phyloP scores from a whole-genome alignment of 257 asterid genomes.

The Solanum dulcamara region DNA sequence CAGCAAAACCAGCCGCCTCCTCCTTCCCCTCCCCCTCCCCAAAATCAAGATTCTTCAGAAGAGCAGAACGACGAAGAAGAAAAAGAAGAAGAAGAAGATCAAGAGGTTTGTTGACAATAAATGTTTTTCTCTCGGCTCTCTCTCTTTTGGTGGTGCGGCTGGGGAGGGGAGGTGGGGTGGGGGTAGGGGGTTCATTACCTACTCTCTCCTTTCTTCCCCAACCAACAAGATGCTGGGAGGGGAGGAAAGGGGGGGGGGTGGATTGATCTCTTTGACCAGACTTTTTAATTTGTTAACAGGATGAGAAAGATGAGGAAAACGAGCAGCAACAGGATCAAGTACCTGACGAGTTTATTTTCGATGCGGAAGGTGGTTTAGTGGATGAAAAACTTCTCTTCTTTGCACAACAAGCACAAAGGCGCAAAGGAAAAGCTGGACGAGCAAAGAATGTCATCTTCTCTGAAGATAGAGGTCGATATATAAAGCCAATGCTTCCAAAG shows the following conservation, averaged over 20 bases:
- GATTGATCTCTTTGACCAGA: not conserved
- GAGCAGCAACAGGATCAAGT: conserved; percentile 85
- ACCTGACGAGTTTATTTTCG: conserved; percentile 94
- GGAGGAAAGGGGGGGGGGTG: not conserved
- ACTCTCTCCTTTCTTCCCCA: not conserved
- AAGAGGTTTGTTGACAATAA: conserved; percentile 37
- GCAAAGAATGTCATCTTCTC: conserved; percentile 95
- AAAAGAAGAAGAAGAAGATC: conserved; percentile 21
- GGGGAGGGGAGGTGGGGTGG: not conserved
- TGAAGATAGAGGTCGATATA: conserved; percentile 93
- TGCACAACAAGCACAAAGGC: conserved; percentile 95
- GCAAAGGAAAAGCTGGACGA: conserved; percentile 90
- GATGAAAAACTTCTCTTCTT: conserved; percentile 98
- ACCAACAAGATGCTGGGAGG: not conserved
- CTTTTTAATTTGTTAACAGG: conserved; percentile 28
- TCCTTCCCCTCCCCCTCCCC: conserved; percentile 79
- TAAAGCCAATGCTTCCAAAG: conserved; percentile 99
- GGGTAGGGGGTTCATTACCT: not conserved
- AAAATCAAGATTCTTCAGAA: conserved; percentile 64
- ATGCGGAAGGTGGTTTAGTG: conserved; percentile 93
- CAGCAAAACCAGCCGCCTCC: conserved; percentile 50
- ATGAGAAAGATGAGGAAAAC: conserved; percentile 66
- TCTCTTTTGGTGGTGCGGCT: too few relatives aligned
- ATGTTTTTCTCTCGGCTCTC: not conserved
- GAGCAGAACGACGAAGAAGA: conserved; percentile 61